Conservation (phyloP, 148 eudicot genomes). For the Chenopodium quinoa region DNA sequence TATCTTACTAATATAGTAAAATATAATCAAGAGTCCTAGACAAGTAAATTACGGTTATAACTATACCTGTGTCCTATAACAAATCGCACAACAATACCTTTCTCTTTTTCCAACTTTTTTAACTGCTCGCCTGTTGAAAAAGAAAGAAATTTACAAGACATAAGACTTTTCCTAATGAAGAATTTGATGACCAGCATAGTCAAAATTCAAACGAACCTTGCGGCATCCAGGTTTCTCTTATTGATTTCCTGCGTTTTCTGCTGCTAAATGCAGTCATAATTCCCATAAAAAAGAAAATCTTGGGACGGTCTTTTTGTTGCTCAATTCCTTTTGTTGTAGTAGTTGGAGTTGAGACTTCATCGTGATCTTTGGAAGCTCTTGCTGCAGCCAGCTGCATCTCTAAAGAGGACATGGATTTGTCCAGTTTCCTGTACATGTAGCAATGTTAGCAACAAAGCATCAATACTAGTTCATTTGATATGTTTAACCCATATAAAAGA, state of each 20-base stretch:
- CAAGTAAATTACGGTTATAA: neutral
- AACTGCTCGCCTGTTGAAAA: constrained; percentile 44
- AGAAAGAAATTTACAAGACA: neutral
- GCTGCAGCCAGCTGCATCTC: constrained; percentile 65
- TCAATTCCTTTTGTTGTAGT: constrained; percentile 16
- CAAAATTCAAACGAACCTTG: constrained; percentile 38
- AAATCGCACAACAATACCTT: constrained; percentile 65
- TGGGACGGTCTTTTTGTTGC: constrained; percentile 28
- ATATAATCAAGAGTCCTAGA: neutral
- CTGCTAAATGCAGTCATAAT: constrained; percentile 69
- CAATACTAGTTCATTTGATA: neutral
- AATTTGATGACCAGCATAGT: neutral
- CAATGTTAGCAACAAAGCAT: neutral
- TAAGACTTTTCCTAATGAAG: neutral
- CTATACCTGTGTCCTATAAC: constrained; percentile 79
- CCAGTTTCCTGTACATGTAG: constrained; percentile 39
- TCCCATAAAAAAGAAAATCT: constrained; percentile 71
- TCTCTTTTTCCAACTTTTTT: constrained; percentile 64
- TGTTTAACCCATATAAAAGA: neutral
- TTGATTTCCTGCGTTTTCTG: constrained; percentile 75
- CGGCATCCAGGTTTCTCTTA: constrained; percentile 81
- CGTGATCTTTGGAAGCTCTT: constrained; percentile 39
- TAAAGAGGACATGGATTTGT: constrained; percentile 58
- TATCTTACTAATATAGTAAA: neutral
- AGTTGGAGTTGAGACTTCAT: constrained; percentile 26